Evolutionary conservation across 768 basidiomycete species (phyloP).

Genomic region (Cytidiella melzeri): DNA sequence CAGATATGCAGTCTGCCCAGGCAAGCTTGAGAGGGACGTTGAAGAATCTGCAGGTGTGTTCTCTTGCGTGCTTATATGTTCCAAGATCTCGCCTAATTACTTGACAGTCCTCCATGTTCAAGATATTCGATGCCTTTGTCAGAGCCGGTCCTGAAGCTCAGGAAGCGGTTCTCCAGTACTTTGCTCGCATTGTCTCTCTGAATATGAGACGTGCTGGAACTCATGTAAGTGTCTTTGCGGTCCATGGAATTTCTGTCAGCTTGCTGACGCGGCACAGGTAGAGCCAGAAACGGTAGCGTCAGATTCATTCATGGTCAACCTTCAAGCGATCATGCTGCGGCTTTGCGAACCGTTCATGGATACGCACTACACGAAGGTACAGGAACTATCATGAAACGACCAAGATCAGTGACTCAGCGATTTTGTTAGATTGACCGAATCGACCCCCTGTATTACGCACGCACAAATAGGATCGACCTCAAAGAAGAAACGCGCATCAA

Average conservation of each 20-base stretch:
- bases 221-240: constrained; percentile 39
- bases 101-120: constrained; percentile 66
- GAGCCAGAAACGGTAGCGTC: constrained; percentile 81
- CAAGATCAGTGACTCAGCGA: background rate
- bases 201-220: constrained; percentile 89
- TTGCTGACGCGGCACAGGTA: constrained; percentile 42
- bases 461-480: constrained; percentile 65
- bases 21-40: constrained; percentile 83
- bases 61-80: background rate
- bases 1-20: constrained; percentile 78
- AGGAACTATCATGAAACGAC: constrained; percentile 4
- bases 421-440: constrained; percentile 77
- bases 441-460: constrained; percentile 75
- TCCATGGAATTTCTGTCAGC: background rate
- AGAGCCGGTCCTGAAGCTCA: constrained; percentile 72
- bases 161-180: constrained; percentile 80
- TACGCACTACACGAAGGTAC: constrained; percentile 79
- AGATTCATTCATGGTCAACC: constrained; percentile 90
- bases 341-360: constrained; percentile 97
- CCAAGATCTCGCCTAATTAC: background rate
- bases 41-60: constrained; percentile 68
- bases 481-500: constrained; percentile 92
- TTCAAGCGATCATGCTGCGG: constrained; percentile 74
- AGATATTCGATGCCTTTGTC: constrained; percentile 83
- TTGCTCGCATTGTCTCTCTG: constrained; percentile 64